Conservation (phyloP, 768 basidiomycete species). For the Punctularia strigosozonata region DNA sequence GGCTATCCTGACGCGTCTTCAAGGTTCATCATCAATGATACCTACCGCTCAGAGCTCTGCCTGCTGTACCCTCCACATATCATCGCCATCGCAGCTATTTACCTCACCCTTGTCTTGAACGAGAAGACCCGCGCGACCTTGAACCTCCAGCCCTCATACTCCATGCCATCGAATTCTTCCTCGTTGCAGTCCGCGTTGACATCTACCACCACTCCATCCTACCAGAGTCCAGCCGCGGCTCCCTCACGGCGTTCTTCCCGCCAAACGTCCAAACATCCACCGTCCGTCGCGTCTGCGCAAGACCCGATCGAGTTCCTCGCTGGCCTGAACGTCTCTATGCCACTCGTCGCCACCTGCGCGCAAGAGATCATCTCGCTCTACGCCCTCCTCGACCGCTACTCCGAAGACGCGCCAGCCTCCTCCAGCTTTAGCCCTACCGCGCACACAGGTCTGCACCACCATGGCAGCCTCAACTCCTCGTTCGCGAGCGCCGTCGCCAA, state of each 20-base stretch:
- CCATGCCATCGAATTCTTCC: conserved; percentile 14
- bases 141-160: conserved; percentile 26
- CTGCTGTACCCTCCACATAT: conserved; percentile 93
- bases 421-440: conserved; percentile 6
- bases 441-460: conserved; percentile 5
- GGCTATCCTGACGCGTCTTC: conserved; percentile 1
- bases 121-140: conserved; percentile 38
- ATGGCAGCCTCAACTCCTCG: conserved; percentile 5
- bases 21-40: conserved; percentile 96
- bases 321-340: conserved; percentile 73
- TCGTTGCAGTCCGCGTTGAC: conserved; percentile 6
- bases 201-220: conserved; percentile 7
- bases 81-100: conserved; percentile 86
- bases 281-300: conserved; percentile 22
- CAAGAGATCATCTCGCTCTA: conserved; percentile 91
- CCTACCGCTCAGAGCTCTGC: conserved; percentile 85
- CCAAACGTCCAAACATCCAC: conserved; percentile 24
- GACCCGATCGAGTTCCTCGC: conserved; percentile 79
- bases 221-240: conserved; percentile 14
- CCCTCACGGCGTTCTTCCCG: conserved; percentile 47
- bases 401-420: conserved; percentile 43
- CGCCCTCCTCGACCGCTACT: conserved; percentile 78
- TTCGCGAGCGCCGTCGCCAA: conserved; percentile 13
- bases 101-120: conserved; percentile 75
- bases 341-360: conserved; percentile 69